phyloP scores from a whole-genome alignment of 306 rosid species.

The Ziziphus jujuba region DNA sequence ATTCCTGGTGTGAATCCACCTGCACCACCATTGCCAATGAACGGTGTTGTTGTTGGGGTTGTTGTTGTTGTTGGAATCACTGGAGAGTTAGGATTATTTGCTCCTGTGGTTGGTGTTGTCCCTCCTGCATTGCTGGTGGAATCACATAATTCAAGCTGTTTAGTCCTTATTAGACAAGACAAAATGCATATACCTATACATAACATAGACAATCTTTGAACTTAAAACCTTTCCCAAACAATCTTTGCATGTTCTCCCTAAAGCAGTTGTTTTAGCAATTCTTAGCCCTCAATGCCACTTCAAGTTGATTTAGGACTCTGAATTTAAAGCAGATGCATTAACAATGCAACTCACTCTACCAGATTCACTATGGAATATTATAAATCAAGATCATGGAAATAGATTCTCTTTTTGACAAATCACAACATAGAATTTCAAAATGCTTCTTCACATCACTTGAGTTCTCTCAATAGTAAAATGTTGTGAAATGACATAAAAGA shows the following conservation, averaged over 20 bases:
- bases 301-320: too few species aligned
- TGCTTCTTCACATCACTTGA: neutral
- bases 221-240: neutral
- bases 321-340: neutral
- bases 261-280: neutral
- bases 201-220: neutral
- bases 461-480: too few species aligned
- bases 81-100: constrained; percentile 39
- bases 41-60: constrained; percentile 34
- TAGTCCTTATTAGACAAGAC: neutral
- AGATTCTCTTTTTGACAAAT: neutral
- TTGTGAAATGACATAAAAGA: too few species aligned
- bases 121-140: constrained; percentile 78
- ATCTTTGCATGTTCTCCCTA: neutral
- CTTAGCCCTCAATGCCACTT: too few species aligned
- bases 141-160: constrained; percentile 19
- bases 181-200: too few species aligned
- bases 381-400: neutral
- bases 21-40: neutral
- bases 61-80: constrained; percentile 1
- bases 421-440: neutral
- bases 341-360: neutral
- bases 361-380: neutral
- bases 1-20: constrained; percentile 25
- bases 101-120: constrained; percentile 44